These are phyloP conservation scores for Pyrrhoderma lamaoense DNA, from an alignment of 1,284 basidiomycete genomes.

Conservation along the genomic window DNA sequence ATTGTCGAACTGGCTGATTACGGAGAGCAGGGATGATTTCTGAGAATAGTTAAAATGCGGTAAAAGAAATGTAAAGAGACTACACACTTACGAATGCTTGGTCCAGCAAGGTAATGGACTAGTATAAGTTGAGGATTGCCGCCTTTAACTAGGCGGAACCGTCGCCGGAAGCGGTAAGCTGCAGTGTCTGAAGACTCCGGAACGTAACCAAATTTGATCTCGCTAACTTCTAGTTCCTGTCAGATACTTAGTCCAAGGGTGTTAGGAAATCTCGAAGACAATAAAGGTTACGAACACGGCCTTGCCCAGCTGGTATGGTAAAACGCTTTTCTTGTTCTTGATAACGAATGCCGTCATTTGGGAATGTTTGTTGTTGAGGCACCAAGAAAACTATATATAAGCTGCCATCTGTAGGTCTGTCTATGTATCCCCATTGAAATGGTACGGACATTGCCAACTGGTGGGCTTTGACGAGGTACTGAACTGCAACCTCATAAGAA, in stretches of 20 bases:
- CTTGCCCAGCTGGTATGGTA: constrained; percentile 38
- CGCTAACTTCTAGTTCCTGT: constrained; percentile 67
- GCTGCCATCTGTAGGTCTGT: constrained; percentile 65
- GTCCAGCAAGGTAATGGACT: constrained; percentile 65
- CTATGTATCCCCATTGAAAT: constrained; percentile 64
- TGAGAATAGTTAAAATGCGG: constrained; percentile 23
- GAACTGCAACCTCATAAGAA: constrained; percentile 48
- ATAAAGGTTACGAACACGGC: constrained; percentile 37
- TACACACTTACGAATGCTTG: constrained; percentile 46
- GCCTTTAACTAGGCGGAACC: constrained; percentile 63
- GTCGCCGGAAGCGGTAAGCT: constrained; percentile 58
- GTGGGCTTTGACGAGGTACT: constrained; percentile 51
- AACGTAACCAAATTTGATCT: constrained; percentile 68
- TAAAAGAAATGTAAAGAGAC: constrained; percentile 4
- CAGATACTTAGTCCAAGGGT: background rate
- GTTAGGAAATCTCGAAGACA: background rate
- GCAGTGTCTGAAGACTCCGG: constrained; percentile 49
- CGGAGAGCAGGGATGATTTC: constrained; percentile 48
- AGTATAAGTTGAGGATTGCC: constrained; percentile 62
- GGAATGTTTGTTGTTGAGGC: constrained; percentile 46
- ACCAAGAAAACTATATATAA: constrained; percentile 51
- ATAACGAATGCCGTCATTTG: constrained; percentile 65
- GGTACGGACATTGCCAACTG: constrained; percentile 48
- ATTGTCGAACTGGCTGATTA: constrained; percentile 55
- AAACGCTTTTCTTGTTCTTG: constrained; percentile 60